Percentiles rank a stretch among this genome's conserved stretches.
These are phyloP conservation scores for Fraxinus greggii DNA, from an alignment of 305 asterid species.

Conservation along the genomic window DNA sequence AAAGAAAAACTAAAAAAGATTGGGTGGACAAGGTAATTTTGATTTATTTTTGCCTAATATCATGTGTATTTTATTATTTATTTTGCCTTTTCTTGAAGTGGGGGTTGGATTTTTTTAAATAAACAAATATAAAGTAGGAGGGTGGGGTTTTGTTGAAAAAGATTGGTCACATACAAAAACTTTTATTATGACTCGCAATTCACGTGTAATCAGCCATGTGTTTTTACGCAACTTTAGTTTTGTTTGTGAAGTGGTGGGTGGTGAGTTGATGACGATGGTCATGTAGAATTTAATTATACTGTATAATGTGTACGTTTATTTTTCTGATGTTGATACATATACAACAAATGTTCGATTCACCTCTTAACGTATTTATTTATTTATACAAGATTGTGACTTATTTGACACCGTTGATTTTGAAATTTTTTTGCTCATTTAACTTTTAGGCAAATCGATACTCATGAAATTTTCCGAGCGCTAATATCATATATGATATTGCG, in stretches of 20 bases:
- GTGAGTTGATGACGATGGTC: background rate
- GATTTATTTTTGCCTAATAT: background rate
- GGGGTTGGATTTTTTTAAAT: background rate
- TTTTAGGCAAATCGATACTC: background rate
- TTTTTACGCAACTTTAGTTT: background rate
- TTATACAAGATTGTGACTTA: background rate
- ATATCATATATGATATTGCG: background rate
- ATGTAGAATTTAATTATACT: too few species aligned
- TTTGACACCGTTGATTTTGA: too few species aligned
- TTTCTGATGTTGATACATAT: background rate
- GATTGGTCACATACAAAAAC: background rate
- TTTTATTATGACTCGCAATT: constrained; percentile 17
- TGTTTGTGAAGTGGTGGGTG: background rate
- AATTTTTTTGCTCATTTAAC: background rate
- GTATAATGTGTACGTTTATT: background rate
- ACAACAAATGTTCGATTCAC: background rate
- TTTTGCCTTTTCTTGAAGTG: constrained; percentile 4
- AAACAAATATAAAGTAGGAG: background rate
- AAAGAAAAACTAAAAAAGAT: background rate
- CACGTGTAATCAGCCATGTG: constrained; percentile 26
- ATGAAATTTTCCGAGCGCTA: background rate
- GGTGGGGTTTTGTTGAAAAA: constrained; percentile 22
- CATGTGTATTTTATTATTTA: background rate
- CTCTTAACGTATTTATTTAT: background rate
- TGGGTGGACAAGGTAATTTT: background rate